Conservation (phyloP, 352 stramenopile species). For the Pythium phragmitis region DNA sequence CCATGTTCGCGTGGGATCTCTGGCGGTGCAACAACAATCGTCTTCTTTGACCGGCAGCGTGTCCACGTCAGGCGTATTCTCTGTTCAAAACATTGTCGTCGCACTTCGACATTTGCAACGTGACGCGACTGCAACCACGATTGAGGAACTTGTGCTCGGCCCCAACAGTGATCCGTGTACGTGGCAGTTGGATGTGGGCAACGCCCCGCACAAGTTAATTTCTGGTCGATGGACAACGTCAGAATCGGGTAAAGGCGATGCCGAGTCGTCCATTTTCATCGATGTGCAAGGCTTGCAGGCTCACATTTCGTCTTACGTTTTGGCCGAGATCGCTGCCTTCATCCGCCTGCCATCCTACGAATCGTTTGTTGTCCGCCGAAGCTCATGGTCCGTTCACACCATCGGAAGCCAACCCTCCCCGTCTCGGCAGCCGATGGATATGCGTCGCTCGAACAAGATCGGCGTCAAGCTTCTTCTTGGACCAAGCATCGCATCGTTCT, state of each 20-base stretch:
- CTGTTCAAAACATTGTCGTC: slow-evolving; percentile 61
- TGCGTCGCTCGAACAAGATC: not conserved
- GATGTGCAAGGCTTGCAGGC: slow-evolving; percentile 72
- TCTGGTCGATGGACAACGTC: slow-evolving; percentile 52
- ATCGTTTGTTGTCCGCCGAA: not conserved
- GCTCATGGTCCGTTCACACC: not conserved
- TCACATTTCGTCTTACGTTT: slow-evolving; percentile 58
- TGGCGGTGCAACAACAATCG: slow-evolving; percentile 43
- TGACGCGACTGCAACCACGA: not conserved
- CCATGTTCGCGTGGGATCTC: slow-evolving; percentile 55
- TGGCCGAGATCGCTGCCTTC: slow-evolving; percentile 29
- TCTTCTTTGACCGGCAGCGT: slow-evolving; percentile 1
- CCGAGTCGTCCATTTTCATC: slow-evolving; percentile 37
- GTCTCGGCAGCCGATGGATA: not conserved
- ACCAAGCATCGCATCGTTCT: slow-evolving; percentile 64
- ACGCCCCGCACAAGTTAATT: slow-evolving; percentile 69
- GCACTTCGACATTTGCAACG: slow-evolving; percentile 27
- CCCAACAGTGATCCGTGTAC: slow-evolving; percentile 58
- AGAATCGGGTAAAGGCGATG: slow-evolving; percentile 5
- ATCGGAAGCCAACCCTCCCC: not conserved
- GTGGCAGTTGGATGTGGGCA: slow-evolving; percentile 73
- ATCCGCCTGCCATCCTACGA: not conserved
- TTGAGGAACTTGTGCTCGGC: slow-evolving; percentile 72
- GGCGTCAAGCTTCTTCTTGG: slow-evolving; percentile 63
- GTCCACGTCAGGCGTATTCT: slow-evolving; percentile 33